phyloP scores from a whole-genome alignment of 2,329 filamentous ascomycete species.

The Onygenales sp. region DNA sequence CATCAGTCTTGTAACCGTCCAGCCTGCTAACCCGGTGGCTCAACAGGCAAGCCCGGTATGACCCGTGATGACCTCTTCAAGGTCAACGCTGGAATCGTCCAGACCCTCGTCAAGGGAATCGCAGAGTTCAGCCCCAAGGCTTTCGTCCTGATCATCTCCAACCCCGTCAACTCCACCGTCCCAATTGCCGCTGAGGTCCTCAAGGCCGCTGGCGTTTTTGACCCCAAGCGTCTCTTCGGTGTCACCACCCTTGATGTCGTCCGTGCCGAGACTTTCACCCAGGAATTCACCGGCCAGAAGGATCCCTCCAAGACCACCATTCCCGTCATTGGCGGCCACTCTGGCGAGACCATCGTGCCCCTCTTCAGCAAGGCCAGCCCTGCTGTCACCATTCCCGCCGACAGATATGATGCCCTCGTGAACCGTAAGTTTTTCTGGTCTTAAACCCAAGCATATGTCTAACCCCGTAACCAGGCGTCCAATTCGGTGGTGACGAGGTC shows the following conservation, averaged over 20 bases:
- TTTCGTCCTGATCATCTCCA: slow-evolving; percentile 93
- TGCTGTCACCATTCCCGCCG: slow-evolving; percentile 66
- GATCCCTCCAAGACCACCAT: slow-evolving; percentile 76
- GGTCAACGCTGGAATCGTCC: slow-evolving; percentile 97
- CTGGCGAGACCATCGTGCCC: slow-evolving; percentile 94
- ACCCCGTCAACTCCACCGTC: slow-evolving; percentile 98
- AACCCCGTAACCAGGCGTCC: slow-evolving; percentile 50
- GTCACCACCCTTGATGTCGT: slow-evolving; percentile 98
- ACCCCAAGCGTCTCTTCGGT: slow-evolving; percentile 92
- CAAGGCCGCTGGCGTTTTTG: slow-evolving; percentile 86
- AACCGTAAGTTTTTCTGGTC: slow-evolving; percentile 51
- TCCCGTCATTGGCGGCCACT: slow-evolving; percentile 93
- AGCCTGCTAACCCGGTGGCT: slow-evolving; percentile 14
- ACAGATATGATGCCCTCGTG: slow-evolving; percentile 83
- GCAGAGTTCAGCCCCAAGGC: slow-evolving; percentile 87
- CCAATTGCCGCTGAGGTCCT: slow-evolving; percentile 95
- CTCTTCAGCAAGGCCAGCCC: slow-evolving; percentile 89
- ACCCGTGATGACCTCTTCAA: slow-evolving; percentile 99
- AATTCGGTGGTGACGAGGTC: slow-evolving; percentile 96
- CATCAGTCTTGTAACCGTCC: not conserved
- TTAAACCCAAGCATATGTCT: not conserved
- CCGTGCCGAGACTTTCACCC: slow-evolving; percentile 92
- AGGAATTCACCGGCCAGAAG: slow-evolving; percentile 70
- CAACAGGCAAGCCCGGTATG: slow-evolving; percentile 95
- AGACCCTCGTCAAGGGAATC: slow-evolving; percentile 79